Conservation (phyloP, 192 early-diverging fungal species). For the Funneliformis mosseae region DNA sequence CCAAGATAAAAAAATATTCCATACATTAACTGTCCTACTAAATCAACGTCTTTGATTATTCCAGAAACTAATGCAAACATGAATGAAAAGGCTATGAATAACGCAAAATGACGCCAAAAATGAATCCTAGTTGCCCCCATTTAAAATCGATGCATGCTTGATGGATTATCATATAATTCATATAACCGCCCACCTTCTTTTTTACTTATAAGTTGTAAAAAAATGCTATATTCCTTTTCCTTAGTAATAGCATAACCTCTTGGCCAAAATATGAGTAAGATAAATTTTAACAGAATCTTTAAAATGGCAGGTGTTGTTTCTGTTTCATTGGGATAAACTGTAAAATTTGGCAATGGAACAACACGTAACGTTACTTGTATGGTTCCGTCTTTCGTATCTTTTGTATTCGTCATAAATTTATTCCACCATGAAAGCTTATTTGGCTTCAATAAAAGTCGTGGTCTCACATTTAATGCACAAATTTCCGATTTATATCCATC, state of each 20-base stretch:
- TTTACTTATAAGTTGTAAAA: background rate
- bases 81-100: background rate
- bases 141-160: background rate
- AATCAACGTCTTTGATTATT: background rate
- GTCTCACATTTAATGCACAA: background rate
- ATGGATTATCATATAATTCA: background rate
- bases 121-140: background rate
- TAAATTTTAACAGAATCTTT: background rate
- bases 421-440: background rate
- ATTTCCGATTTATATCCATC: background rate
- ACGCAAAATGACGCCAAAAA: background rate
- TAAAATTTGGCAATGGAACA: background rate
- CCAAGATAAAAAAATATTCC: background rate
- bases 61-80: background rate
- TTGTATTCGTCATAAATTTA: too few relatives aligned
- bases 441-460: background rate
- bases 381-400: background rate
- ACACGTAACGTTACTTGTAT: background rate
- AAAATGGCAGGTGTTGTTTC: too few relatives aligned
- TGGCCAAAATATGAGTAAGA: background rate
- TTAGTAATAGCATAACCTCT: background rate
- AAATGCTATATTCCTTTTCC: background rate
- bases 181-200: background rate
- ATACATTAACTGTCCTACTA: background rate
- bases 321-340: background rate